These are phyloP conservation scores for Syzygium aromaticum DNA, from an alignment of 345 rosid species.

Conservation along the genomic window DNA sequence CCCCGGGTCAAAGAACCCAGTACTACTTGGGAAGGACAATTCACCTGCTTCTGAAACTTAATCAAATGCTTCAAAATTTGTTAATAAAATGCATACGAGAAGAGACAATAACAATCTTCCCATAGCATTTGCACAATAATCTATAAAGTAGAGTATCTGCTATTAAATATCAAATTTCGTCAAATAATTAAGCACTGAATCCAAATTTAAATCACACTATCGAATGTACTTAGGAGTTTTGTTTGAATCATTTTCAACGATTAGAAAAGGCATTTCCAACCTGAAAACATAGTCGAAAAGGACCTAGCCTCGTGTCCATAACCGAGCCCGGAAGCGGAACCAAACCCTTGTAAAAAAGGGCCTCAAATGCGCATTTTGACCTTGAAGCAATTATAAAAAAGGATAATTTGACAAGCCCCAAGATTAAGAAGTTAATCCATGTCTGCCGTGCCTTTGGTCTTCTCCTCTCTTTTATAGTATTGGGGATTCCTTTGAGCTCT, in stretches of 20 bases:
- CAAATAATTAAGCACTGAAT: neutral
- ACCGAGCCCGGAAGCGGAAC: too few species aligned
- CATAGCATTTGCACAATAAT: neutral
- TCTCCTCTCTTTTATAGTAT: neutral
- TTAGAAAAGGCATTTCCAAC: too few species aligned
- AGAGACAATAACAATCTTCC: neutral
- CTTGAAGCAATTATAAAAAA: too few species aligned
- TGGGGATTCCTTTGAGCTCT: neutral
- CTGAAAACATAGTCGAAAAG: too few species aligned
- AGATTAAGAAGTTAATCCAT: too few species aligned
- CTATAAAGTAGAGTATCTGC: neutral
- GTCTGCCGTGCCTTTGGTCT: too few species aligned
- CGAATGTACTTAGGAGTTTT: too few species aligned
- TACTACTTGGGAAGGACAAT: neutral
- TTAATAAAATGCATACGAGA: neutral
- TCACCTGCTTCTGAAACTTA: neutral
- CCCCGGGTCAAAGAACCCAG: neutral
- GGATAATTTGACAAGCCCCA: too few species aligned
- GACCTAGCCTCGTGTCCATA: too few species aligned
- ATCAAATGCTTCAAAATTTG: neutral
- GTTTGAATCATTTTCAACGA: too few species aligned
- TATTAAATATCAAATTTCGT: neutral
- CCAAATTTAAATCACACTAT: neutral
- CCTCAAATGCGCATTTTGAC: too few species aligned
- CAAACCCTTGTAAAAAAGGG: too few species aligned